phyloP scores from a whole-genome alignment of 257 asterid species.

The Solanum ossicruentum region DNA sequence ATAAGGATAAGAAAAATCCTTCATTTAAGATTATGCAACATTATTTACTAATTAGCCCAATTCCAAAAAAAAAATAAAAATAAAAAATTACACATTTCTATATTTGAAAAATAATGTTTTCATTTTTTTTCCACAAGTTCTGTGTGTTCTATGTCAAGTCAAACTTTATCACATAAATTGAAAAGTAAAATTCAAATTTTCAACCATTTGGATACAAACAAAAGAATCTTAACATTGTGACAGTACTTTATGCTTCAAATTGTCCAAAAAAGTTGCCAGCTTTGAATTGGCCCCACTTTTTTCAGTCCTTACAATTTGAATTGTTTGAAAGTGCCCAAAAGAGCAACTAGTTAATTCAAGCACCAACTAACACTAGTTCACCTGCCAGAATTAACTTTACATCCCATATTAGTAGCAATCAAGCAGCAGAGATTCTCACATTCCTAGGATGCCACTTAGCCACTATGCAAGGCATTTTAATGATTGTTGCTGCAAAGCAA shows the following conservation, averaged over 20 bases:
- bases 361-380: background rate
- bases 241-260: background rate
- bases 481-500: background rate
- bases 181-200: background rate
- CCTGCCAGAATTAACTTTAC: background rate
- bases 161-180: background rate
- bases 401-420: background rate
- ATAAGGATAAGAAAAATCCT: background rate
- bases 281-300: background rate
- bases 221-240: background rate
- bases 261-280: background rate
- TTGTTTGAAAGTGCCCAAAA: background rate
- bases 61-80: no score
- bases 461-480: background rate
- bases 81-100: background rate
- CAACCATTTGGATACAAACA: background rate
- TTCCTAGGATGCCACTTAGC: background rate
- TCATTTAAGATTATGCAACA: background rate
- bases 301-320: background rate
- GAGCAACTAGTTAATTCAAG: background rate
- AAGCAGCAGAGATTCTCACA: background rate
- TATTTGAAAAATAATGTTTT: background rate
- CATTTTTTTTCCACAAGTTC: background rate
- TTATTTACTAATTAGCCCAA: background rate
- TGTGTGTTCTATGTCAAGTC: background rate